A percentile compares a stretch with the other conserved stretches of the same genome.
These are phyloP conservation scores for Diddensiella caesifluorescens DNA, from an alignment of 805 yeast genomes.

Conservation along the genomic window DNA sequence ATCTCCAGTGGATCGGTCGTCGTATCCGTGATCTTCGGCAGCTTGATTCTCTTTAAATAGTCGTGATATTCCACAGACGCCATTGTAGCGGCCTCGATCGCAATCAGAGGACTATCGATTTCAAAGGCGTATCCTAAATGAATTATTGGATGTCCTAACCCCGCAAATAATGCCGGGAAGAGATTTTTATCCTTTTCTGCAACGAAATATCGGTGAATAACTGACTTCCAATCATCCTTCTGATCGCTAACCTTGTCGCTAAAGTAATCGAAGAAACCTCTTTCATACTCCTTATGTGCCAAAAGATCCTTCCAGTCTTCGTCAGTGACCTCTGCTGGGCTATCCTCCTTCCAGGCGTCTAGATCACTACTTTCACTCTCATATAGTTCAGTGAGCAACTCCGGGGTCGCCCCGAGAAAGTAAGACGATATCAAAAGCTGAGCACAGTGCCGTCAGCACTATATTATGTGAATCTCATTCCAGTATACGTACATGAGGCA, in stretches of 20 bases:
- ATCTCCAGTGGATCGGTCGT: slow-evolving; percentile 20
- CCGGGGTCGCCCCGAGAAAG: slow-evolving; percentile 34
- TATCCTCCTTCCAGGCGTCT: slow-evolving; percentile 35
- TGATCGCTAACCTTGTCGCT: slow-evolving; percentile 34
- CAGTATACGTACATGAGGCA: slow-evolving; percentile 24
- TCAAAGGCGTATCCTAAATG: slow-evolving; percentile 36
- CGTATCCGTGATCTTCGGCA: slow-evolving; percentile 5
- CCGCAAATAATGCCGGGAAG: slow-evolving; percentile 22
- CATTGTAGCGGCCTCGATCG: slow-evolving; percentile 33
- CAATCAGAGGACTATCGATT: slow-evolving; percentile 31
- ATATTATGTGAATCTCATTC: neutral
- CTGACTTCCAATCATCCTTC: slow-evolving; percentile 30
- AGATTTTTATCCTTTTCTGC: slow-evolving; percentile 13
- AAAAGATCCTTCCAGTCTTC: slow-evolving; percentile 30
- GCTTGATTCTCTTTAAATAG: neutral
- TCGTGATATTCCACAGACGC: slow-evolving; percentile 22
- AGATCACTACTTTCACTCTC: slow-evolving; percentile 26
- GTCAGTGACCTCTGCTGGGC: slow-evolving; percentile 35
- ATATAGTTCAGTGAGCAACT: slow-evolving; percentile 27
- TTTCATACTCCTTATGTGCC: slow-evolving; percentile 31
- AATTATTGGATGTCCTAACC: slow-evolving; percentile 31
- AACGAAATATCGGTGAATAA: slow-evolving; percentile 25
- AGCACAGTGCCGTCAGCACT: slow-evolving; percentile 2
- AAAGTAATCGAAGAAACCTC: slow-evolving; percentile 36
- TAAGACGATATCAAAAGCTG: slow-evolving; percentile 32